phyloP scores from a whole-genome alignment of 179 eudicot genomes.

The Nepenthes alata region DNA sequence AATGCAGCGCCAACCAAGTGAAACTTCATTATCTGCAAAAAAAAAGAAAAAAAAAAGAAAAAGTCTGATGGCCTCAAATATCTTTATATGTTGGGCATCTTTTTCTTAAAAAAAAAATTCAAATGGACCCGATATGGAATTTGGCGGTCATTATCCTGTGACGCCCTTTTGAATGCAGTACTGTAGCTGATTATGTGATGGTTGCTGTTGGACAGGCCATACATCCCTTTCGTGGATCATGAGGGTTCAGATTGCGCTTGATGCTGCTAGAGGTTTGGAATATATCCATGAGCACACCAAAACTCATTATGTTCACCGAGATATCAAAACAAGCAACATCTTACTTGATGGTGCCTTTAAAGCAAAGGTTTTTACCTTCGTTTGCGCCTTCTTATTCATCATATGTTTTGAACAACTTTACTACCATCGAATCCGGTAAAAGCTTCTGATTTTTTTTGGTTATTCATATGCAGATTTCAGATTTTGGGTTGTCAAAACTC shows the following conservation, averaged over 20 bases:
- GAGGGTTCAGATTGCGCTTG: conserved; percentile 94
- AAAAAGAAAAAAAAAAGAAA: no score
- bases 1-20: no score
- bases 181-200: not conserved
- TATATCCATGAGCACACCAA: conserved; percentile 94
- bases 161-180: not conserved
- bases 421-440: not conserved
- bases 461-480: conserved; percentile 54
- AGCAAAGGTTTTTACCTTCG: conserved; percentile 52
- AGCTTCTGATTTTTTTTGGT: conserved; percentile 8
- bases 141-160: no score
- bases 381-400: not conserved
- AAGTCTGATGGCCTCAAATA: no score
- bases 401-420: not conserved
- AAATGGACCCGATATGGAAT: no score
- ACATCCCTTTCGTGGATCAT: conserved; percentile 90
- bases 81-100: no score
- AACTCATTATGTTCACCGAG: conserved; percentile 92
- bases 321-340: conserved; percentile 90
- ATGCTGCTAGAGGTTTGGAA: conserved; percentile 93
- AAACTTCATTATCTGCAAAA: no score
- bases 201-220: conserved; percentile 40
- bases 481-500: conserved; percentile 91
- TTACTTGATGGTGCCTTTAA: conserved; percentile 77
- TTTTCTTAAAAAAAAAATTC: no score